Conservation (phyloP, 2,329 filamentous ascomycete species). For the Fonsecaea monophora region DNA sequence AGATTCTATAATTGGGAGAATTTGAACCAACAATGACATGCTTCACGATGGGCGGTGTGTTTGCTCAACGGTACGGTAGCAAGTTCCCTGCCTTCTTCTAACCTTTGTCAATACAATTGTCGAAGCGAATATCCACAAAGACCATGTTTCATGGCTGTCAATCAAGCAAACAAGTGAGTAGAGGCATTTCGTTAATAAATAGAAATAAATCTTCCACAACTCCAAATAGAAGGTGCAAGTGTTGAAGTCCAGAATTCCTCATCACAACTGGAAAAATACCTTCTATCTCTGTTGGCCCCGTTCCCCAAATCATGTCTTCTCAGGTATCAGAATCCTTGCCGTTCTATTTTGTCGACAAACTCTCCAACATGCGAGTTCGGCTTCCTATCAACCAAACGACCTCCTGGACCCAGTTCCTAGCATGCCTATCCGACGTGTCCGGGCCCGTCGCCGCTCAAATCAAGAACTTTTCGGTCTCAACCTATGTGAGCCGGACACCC, state of each 20-base stretch:
- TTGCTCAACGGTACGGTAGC: neutral
- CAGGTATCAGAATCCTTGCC: neutral
- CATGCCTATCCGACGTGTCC: neutral
- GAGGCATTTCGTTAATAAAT: neutral
- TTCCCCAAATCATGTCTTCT: neutral
- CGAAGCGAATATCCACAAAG: neutral
- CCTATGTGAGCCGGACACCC: neutral
- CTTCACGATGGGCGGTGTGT: too few relatives aligned
- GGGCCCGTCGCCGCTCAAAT: constrained; percentile 1
- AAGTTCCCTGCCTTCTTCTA: neutral
- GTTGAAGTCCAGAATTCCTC: neutral
- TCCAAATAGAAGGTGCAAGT: neutral
- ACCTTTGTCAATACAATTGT: neutral
- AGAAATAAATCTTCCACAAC: neutral
- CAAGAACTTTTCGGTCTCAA: neutral
- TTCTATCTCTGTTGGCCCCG: neutral
- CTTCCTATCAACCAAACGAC: neutral
- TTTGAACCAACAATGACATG: neutral
- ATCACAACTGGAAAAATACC: neutral
- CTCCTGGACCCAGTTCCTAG: neutral
- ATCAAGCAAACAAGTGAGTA: neutral
- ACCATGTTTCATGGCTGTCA: neutral
- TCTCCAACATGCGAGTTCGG: neutral
- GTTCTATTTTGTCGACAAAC: constrained; percentile 12
- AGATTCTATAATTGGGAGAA: neutral